Evolutionary conservation across 331 rosid species (phyloP), one percentile per base, ranked within the genome.

Genomic region (Arachis monticola): DNA sequence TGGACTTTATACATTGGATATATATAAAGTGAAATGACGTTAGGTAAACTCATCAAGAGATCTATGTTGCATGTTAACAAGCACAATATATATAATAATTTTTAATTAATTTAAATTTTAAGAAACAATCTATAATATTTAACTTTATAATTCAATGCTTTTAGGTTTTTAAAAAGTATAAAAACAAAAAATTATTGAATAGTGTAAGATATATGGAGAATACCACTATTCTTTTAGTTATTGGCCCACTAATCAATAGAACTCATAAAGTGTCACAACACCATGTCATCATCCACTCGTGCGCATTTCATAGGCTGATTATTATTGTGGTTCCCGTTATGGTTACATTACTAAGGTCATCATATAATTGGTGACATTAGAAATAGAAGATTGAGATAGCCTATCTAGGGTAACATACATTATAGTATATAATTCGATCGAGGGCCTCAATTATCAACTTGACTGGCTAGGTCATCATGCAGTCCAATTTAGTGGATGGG

Each of bases 11-110:
- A 62, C 35, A 64, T 70, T 80, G 44, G 66, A 68, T 69, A 47
- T 57, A 60, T 65, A 44, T 30, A 51, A 73, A 65, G 73, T 48
- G 53, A 70, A 68, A 72, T 70, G 66, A 72, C 67, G 70, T 65
- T 76, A 63, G 74, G 58, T 40, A 45, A 72, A 67, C 11, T 59
- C 81, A 58, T 58, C 51, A 60, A 47, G 30, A 64, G 65, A 72
- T 66, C 63, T 40, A 45, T 66, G 41, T 11, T 9, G 10, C 6
- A 40, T 6, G 30, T 35, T 46, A 55, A 58, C 51, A 30, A 47
- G 71, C 52, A 66, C 30, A 59, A 58, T 27, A 27, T 27, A 27
- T 27, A 27, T 27, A 27, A 27, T 27, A 1, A 27, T 27, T 27
- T 27, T 27, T 1, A 27, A 27, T 27, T 27, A 1, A 27, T 27